Base-by-base conservation (phyloP, 2,329 filamentous ascomycete genomes). In the Arthrobotrys conoides region DNA sequence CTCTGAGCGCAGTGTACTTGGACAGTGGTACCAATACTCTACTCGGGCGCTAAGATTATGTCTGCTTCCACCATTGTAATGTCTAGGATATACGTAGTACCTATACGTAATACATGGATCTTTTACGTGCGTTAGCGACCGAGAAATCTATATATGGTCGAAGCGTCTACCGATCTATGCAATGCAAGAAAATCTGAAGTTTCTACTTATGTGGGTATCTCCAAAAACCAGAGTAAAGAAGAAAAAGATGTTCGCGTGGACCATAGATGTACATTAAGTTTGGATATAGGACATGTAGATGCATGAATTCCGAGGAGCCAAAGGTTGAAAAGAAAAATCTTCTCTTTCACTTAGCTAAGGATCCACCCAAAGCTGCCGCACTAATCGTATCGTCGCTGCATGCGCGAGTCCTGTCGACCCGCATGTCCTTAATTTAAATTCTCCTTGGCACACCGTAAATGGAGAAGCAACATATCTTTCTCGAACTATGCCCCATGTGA, bases 401-500 rank as follows among this genome's bases (percentile, higher is more conserved):
- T 51, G 41, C 41, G 65, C 65, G 36, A 68, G 53, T 18, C 65
- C 66, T 69, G 20, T 14, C 33, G 18, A 41, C 49, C 66, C 46
- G 66, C 49, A 41, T 24, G 41, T 12, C 51, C 51, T 69, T 69
- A 69, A 69, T 59, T 48, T 69, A 69, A 69, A 67, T 8, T 10
- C 30, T n/a, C 14, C 51, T 61, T 61, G 22, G 36, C 51, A 22
- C 41, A 10, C 16, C 33, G 3, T 33, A 59, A 59, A 59, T 0
- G 30, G 51, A 18, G 22, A 69, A 24, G 22, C 51, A 49, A 14
- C 41, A 30, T 24, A 48, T 30, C 38, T 36, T 44, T 24, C 24
- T 16, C 20, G 22, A 68, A 6, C 48, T 44, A 61, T 27, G 2
- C 36, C 38, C 66, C 66, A 59, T 69, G 20, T 44, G 41, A 22